Evolutionary conservation across 345 rosid genomes (phyloP).

Genomic region (Mercurialis annua): DNA sequence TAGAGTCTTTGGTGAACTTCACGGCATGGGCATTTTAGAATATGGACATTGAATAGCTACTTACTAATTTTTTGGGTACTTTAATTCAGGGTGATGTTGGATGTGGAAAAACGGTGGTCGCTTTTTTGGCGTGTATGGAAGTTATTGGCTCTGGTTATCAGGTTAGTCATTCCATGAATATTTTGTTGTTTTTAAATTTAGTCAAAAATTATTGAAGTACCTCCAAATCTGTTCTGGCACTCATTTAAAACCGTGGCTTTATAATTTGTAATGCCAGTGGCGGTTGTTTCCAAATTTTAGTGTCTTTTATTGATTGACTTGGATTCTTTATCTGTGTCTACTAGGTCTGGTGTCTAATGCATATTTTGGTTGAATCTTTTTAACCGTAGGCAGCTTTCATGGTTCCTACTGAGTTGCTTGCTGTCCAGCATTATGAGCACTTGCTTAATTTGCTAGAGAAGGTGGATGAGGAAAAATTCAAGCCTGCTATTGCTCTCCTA

Average conservation of each 20-base stretch:
- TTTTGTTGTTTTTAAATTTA: not conserved
- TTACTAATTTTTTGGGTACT: slow-evolving; percentile 17
- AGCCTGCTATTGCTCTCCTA: slow-evolving; percentile 82
- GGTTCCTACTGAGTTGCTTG: slow-evolving; percentile 99
- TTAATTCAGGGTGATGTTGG: slow-evolving; percentile 87
- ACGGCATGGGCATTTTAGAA: not conserved
- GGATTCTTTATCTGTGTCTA: not conserved
- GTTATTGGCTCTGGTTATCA: slow-evolving; percentile 90
- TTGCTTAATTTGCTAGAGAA: slow-evolving; percentile 63
- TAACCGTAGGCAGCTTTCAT: slow-evolving; percentile 85
- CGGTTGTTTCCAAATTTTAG: not conserved
- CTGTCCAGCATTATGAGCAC: slow-evolving; percentile 84
- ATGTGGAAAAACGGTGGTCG: slow-evolving; percentile 94
- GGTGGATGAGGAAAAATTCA: slow-evolving; percentile 49
- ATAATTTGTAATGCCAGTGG: not conserved
- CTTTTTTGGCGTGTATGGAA: slow-evolving; percentile 97
- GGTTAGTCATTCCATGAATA: slow-evolving; percentile 43
- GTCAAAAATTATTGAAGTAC: not conserved
- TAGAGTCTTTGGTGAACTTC: not conserved
- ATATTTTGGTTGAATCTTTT: slow-evolving; percentile 10
- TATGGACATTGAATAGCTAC: not conserved
- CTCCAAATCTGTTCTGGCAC: not conserved
- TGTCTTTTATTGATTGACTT: slow-evolving; percentile 1
- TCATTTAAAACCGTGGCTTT: slow-evolving; percentile 6
- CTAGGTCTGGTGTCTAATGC: not conserved